A percentile compares a stretch with the other conserved stretches of the same genome.
Evolutionary conservation across 139 green algal species (phyloP).

Genomic region (Picochlorum costavermella): DNA sequence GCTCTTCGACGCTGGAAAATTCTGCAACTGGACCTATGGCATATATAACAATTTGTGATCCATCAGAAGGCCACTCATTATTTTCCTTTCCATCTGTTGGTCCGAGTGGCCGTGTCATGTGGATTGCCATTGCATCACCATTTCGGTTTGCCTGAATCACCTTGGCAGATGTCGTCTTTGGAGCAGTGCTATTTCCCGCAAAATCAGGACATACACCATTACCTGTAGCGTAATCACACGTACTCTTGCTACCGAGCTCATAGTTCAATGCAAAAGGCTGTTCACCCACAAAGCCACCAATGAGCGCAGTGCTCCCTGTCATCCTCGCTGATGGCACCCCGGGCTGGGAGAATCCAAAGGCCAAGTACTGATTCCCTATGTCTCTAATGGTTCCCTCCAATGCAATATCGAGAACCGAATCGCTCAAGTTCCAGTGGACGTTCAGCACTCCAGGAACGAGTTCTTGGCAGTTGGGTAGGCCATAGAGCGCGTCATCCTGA

Average conservation of each 20-base stretch:
- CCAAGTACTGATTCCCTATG: slow-evolving; percentile 13
- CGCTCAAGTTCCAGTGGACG: slow-evolving; percentile 11
- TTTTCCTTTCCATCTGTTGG: background rate
- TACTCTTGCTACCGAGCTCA: background rate
- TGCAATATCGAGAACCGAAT: background rate
- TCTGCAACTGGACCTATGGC: slow-evolving; percentile 20
- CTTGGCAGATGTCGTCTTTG: background rate
- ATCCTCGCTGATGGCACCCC: background rate
- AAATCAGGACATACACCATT: slow-evolving; percentile 1
- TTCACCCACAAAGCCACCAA: slow-evolving; percentile 14
- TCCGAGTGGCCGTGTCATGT: slow-evolving; percentile 4
- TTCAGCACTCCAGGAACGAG: slow-evolving; percentile 12
- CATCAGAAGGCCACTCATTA: slow-evolving; percentile 10
- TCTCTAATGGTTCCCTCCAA: slow-evolving; percentile 6
- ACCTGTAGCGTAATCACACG: slow-evolving; percentile 4
- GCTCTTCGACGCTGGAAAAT: background rate
- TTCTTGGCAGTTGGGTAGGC: slow-evolving; percentile 18
- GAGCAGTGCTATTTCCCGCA: background rate
- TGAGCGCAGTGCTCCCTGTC: slow-evolving; percentile 4
- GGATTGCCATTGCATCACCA: slow-evolving; percentile 6
- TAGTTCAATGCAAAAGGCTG: slow-evolving; percentile 18
- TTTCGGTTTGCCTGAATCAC: background rate
- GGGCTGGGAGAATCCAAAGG: slow-evolving; percentile 12
- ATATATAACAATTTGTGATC: slow-evolving; percentile 3
- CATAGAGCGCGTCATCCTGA: slow-evolving; percentile 1